These are phyloP conservation scores for Aspergillus brasiliensis DNA, from an alignment of 2,329 filamentous ascomycete genomes.

Conservation along the genomic window DNA sequence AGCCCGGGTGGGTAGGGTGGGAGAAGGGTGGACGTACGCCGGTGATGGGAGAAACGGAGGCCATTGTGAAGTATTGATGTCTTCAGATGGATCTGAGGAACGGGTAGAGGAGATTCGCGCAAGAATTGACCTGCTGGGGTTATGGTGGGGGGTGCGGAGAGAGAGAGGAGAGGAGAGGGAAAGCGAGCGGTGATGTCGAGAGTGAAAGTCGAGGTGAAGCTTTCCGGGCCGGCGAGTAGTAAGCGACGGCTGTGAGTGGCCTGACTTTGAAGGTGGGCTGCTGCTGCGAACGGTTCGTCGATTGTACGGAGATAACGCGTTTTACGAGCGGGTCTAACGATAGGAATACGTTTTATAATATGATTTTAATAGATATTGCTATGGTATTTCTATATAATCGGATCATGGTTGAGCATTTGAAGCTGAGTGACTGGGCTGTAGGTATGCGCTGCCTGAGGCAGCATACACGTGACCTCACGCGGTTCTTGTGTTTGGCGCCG, in stretches of 20 bases:
- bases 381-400: too few species aligned
- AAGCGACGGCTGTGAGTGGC: constrained; percentile 37
- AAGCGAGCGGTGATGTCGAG: constrained; percentile 29
- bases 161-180: constrained; percentile 23
- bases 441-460: constrained; percentile 21
- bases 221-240: constrained; percentile 39
- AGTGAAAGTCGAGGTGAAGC: constrained; percentile 33
- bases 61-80: constrained; percentile 38
- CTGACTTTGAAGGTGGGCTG: constrained; percentile 28
- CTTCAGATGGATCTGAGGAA: background rate
- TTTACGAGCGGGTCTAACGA: too few species aligned
- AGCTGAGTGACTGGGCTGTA: background rate
- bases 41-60: constrained; percentile 49
- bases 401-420: too few species aligned
- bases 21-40: constrained; percentile 40
- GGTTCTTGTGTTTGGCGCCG: constrained; percentile 19
- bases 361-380: too few species aligned
- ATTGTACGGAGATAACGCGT: background rate
- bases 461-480: constrained; percentile 27
- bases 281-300: background rate
- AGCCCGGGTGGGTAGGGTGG: constrained; percentile 10
- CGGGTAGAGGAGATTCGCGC: constrained; percentile 19
- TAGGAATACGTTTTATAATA: too few species aligned
- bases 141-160: constrained; percentile 23
- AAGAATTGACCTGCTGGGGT: constrained; percentile 24